Conservation (phyloP, 192 early-diverging fungal species). For the Podila clonocystis region DNA sequence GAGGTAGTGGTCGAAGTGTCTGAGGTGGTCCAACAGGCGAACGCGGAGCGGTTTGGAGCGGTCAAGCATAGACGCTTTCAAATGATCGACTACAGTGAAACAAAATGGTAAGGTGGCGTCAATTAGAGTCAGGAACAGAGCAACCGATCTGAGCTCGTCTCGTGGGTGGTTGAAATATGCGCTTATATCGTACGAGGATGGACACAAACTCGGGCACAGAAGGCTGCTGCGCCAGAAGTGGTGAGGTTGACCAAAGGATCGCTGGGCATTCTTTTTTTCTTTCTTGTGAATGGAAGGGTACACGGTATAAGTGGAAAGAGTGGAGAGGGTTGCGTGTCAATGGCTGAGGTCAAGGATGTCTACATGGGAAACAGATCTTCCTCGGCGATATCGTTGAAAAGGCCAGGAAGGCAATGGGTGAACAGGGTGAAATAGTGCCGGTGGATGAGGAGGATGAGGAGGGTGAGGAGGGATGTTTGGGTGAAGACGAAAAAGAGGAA, state of each 20-base stretch:
- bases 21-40: not conserved
- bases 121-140: not conserved
- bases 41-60: not conserved
- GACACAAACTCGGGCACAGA: slow-evolving; percentile 35
- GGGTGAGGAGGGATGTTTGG: no score
- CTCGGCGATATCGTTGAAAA: no score
- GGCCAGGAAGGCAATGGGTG: no score
- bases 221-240: slow-evolving; percentile 33
- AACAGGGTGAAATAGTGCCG: no score
- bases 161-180: not conserved
- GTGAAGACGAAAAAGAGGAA: no score
- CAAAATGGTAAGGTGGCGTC: not conserved
- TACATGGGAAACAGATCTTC: not conserved
- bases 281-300: not conserved
- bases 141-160: not conserved
- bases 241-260: slow-evolving; percentile 26
- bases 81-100: slow-evolving; percentile 25
- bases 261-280: slow-evolving; percentile 31
- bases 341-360: no score
- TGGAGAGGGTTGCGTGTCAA: not conserved
- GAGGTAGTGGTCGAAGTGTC: not conserved
- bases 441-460: no score
- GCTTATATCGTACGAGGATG: slow-evolving; percentile 28
- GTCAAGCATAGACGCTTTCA: slow-evolving; percentile 16
- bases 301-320: no score